Conservation (phyloP, 805 yeast genomes). For the Myxozyma vanderwaltii region DNA sequence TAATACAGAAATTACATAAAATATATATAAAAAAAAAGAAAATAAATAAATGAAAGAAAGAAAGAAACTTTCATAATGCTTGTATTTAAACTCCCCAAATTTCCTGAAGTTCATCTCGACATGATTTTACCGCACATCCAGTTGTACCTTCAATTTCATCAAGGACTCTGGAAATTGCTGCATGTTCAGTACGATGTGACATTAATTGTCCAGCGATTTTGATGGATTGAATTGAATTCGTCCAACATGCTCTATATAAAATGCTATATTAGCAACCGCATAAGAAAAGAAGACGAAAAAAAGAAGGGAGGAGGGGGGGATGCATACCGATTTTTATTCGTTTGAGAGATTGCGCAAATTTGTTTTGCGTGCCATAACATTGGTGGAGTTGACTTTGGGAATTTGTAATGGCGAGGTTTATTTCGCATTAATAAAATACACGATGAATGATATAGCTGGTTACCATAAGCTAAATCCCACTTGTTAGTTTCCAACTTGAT, state of each 20-base stretch:
- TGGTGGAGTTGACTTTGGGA: conserved; percentile 37
- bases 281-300: not conserved
- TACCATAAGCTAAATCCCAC: conserved; percentile 39
- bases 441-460: conserved; percentile 47
- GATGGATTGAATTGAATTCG: conserved; percentile 40
- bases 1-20: too few relatives aligned
- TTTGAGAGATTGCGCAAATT: conserved; percentile 44
- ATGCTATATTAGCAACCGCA: not conserved
- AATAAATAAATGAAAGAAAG: not conserved
- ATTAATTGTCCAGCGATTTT: conserved; percentile 41
- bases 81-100: conserved; percentile 18
- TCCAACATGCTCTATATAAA: conserved; percentile 37
- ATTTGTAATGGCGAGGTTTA: conserved; percentile 46
- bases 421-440: conserved; percentile 46
- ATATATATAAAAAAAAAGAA: not conserved
- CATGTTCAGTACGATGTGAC: conserved; percentile 40
- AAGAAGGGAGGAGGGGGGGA: not conserved
- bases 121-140: conserved; percentile 17
- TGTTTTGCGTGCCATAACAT: conserved; percentile 49
- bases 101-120: conserved; percentile 25
- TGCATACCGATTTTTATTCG: conserved; percentile 38
- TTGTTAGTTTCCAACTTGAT: not conserved
- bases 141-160: conserved; percentile 12
- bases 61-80: not conserved
- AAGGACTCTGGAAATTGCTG: conserved; percentile 11